These are phyloP conservation scores for Trichophaea hybrida DNA, from an alignment of 2,329 filamentous ascomycete genomes.

Conservation along the genomic window DNA sequence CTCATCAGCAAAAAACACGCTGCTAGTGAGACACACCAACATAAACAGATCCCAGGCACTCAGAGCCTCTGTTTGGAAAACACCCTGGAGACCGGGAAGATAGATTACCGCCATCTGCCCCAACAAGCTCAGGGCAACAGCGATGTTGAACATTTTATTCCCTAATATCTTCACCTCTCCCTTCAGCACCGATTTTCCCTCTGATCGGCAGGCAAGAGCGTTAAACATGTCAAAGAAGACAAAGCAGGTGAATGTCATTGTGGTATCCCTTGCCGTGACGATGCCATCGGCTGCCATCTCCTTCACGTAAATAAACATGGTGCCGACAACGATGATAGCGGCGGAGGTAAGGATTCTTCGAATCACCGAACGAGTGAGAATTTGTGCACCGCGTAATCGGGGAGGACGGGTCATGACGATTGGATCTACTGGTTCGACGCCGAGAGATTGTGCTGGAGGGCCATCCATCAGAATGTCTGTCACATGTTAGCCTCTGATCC, in stretches of 20 bases:
- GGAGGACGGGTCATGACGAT: slow-evolving; percentile 88
- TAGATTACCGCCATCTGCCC: slow-evolving; percentile 90
- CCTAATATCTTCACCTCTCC: slow-evolving; percentile 72
- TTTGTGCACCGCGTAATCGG: slow-evolving; percentile 70
- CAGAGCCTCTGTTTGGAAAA: slow-evolving; percentile 91
- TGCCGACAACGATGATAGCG: slow-evolving; percentile 79
- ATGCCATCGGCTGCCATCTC: slow-evolving; percentile 76
- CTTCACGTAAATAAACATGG: slow-evolving; percentile 75
- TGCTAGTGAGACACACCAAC: slow-evolving; percentile 63
- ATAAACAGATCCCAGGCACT: slow-evolving; percentile 57
- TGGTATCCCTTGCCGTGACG: slow-evolving; percentile 86
- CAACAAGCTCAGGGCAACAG: slow-evolving; percentile 67
- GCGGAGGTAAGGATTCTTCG: slow-evolving; percentile 77
- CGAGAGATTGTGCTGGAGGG: slow-evolving; percentile 88
- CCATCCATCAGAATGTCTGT: slow-evolving; percentile 99
- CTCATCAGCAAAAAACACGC: slow-evolving; percentile 93
- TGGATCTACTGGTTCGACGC: slow-evolving; percentile 86
- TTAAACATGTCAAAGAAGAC: slow-evolving; percentile 99
- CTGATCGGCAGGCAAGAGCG: slow-evolving; percentile 79
- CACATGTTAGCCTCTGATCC: slow-evolving; percentile 25
- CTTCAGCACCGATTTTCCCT: slow-evolving; percentile 72
- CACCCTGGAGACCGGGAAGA: slow-evolving; percentile 77
- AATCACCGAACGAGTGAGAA: slow-evolving; percentile 73
- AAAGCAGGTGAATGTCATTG: slow-evolving; percentile 98
- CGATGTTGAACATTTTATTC: slow-evolving; percentile 94